A percentile compares a stretch with the other conserved stretches of the same genome.
These are phyloP conservation scores for Picocystis sp. DNA, from an alignment of 163 green algal species.

Conservation along the genomic window DNA sequence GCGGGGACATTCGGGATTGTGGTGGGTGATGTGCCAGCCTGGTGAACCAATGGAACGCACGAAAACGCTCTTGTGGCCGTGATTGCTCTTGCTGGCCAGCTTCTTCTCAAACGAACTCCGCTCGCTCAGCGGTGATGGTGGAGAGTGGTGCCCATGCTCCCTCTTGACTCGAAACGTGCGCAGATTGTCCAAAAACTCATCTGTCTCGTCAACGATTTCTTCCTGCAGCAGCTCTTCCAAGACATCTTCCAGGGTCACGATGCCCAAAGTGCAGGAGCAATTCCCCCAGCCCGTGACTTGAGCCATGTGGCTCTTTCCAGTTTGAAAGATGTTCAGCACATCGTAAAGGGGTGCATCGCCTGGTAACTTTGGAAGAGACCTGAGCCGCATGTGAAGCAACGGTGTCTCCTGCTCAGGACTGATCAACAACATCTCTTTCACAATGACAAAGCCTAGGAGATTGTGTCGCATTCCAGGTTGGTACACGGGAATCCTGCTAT, in stretches of 20 bases:
- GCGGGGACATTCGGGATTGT: too few relatives aligned
- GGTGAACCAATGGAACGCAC: too few relatives aligned
- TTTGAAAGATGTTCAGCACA: slow-evolving; percentile 85
- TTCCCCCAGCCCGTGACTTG: background rate
- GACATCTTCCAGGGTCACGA: slow-evolving; percentile 17
- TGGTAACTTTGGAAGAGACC: slow-evolving; percentile 29
- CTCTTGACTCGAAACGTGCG: too few relatives aligned
- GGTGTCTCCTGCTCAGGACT: slow-evolving; percentile 18
- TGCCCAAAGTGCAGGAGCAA: slow-evolving; percentile 6
- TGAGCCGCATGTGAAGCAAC: slow-evolving; percentile 28
- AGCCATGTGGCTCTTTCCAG: slow-evolving; percentile 72
- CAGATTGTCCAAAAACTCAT: slow-evolving; percentile 8
- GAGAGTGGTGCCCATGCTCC: too few relatives aligned
- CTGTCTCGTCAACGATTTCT: slow-evolving; percentile 18
- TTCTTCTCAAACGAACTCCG: too few relatives aligned
- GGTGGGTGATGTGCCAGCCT: too few relatives aligned
- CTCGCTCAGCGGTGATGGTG: too few relatives aligned
- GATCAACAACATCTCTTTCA: slow-evolving; percentile 26
- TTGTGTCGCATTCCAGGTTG: too few relatives aligned
- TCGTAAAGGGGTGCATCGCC: slow-evolving; percentile 67
- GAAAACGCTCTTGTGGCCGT: too few relatives aligned
- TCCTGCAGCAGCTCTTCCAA: slow-evolving; percentile 17
- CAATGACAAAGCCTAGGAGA: slow-evolving; percentile 38
- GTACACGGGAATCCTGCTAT: slow-evolving; percentile 9
- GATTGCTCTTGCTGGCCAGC: too few relatives aligned